Evolutionary conservation across 2,329 filamentous ascomycete genomes (phyloP).

Genomic region (Aspergillus unguis): DNA sequence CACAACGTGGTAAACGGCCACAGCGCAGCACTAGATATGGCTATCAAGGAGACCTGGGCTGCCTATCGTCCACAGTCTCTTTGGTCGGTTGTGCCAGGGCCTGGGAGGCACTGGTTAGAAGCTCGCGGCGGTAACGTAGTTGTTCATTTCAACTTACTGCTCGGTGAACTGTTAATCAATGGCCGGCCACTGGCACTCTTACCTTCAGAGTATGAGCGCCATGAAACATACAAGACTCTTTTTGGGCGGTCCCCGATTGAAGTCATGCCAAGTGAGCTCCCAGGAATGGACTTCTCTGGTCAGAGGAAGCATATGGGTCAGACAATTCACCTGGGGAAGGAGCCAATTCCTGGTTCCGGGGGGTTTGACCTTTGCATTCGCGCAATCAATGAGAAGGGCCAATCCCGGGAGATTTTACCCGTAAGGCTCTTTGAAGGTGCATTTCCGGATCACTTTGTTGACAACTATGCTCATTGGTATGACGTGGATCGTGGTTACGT

Average conservation of each 20-base stretch:
- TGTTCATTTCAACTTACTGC: constrained; percentile 32
- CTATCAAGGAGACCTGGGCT: constrained; percentile 17
- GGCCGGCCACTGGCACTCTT: constrained; percentile 29
- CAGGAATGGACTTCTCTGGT: constrained; percentile 23
- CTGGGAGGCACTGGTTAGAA: constrained; percentile 7
- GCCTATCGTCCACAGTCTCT: constrained; percentile 14
- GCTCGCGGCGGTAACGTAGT: constrained; percentile 8
- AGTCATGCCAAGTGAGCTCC: constrained; percentile 15
- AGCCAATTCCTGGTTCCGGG: constrained; percentile 14
- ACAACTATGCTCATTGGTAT: constrained; percentile 50
- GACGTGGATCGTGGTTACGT: constrained; percentile 25
- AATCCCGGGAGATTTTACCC: constrained; percentile 31
- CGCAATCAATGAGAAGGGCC: constrained; percentile 10
- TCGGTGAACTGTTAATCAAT: constrained; percentile 33
- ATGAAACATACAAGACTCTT: constrained; percentile 22
- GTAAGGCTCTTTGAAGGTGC: constrained; percentile 24
- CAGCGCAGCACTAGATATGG: constrained; percentile 13
- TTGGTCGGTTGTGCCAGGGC: constrained; percentile 8
- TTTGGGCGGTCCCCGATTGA: constrained; percentile 26
- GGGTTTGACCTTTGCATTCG: constrained; percentile 34
- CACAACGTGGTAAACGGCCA: constrained; percentile 9
- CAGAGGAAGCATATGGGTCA: constrained; percentile 17
- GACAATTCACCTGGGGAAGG: constrained; percentile 21
- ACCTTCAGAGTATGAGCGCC: constrained; percentile 23
- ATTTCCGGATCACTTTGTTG: constrained; percentile 37